These are phyloP conservation scores for Silene uniflora DNA, from an alignment of 148 eudicot genomes.

Conservation along the genomic window DNA sequence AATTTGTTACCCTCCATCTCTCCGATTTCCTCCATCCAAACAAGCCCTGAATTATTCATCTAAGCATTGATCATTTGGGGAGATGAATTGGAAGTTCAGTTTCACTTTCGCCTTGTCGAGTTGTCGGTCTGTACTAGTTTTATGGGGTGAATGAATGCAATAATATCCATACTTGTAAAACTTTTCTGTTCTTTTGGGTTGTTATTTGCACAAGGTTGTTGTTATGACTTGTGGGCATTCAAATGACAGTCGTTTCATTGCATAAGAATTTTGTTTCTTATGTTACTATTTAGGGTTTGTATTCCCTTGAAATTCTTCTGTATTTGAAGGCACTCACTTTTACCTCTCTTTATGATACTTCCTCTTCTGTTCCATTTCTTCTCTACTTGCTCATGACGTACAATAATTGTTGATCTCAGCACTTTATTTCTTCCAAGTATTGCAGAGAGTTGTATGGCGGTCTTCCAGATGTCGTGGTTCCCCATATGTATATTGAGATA, in stretches of 20 bases:
- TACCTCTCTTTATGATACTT: not conserved
- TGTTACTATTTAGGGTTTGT: not conserved
- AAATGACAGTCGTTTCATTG: not conserved
- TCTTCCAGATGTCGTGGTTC: slow-evolving; percentile 84
- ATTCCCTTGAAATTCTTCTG: not conserved
- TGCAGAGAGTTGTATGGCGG: slow-evolving; percentile 80
- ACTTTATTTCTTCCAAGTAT: not conserved
- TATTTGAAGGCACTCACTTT: not conserved
- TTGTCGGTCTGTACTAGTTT: too few species aligned
- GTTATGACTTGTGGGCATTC: too few species aligned
- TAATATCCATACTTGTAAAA: not conserved
- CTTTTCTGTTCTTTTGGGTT: not conserved
- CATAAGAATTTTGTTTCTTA: not conserved
- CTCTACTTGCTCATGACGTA: not conserved
- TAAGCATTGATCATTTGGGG: not conserved
- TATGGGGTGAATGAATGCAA: not conserved
- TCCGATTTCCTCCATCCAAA: not conserved
- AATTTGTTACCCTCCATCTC: not conserved
- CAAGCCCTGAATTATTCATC: not conserved
- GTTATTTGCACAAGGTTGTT: too few species aligned
- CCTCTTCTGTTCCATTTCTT: not conserved
- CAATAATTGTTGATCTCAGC: not conserved
- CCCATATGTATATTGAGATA: slow-evolving; percentile 64
- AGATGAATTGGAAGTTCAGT: not conserved
- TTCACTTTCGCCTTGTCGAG: too few species aligned